Evolutionary conservation across 352 stramenopile species (phyloP), one percentile per base, ranked within the genome.

Genomic region (Phytophthora foliorum): DNA sequence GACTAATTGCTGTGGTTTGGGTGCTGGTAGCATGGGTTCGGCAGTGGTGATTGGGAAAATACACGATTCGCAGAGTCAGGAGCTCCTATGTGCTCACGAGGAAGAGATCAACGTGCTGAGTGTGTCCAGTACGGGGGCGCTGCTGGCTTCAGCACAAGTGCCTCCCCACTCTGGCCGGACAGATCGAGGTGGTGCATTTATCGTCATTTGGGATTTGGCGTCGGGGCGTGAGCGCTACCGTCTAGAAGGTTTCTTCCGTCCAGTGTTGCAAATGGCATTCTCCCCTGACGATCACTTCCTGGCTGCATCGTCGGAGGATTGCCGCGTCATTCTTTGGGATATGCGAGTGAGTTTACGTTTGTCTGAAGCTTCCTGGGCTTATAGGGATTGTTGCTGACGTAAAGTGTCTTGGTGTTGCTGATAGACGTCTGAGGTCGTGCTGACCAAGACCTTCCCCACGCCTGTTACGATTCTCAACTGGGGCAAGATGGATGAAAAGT

Each of bases 241-340:
- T 5, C 68, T 94, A 3, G 64, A 75, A 17, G 81, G 84, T 2
- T 94, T 94, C 61, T 80, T 82, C 27, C 81, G 78, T 14, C 73
- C 79, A 1, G 82, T 94, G 50, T 55, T 90, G 24, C 84, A 91
- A 59, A 78, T 92, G 51, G 75, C 81, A 1, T 94, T 93, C 57
- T 94, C 84, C 9, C 84, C 83, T 1, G 86, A 94, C 57, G 84
- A 94, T 45, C 83, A 91, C 44, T 92, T 93, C 41, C 82, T 94
- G 24, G 77, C 84, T 9, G 86, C 82, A 9, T 86, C 86, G 2
- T 78, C 83, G 0, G 80, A 88, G 36, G 86, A 94, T 66, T 89
- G 76, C 31, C 78, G 78, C 7, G 67, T 94, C 36, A 78, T 92
- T 62, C 66, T 93, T 11, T 94, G 83, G 87, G 85, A 94, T 81